A percentile compares a stretch with the other conserved stretches of the same genome.
These are phyloP conservation scores for Primulina eburnea DNA, from an alignment of 257 asterid species.

Conservation along the genomic window DNA sequence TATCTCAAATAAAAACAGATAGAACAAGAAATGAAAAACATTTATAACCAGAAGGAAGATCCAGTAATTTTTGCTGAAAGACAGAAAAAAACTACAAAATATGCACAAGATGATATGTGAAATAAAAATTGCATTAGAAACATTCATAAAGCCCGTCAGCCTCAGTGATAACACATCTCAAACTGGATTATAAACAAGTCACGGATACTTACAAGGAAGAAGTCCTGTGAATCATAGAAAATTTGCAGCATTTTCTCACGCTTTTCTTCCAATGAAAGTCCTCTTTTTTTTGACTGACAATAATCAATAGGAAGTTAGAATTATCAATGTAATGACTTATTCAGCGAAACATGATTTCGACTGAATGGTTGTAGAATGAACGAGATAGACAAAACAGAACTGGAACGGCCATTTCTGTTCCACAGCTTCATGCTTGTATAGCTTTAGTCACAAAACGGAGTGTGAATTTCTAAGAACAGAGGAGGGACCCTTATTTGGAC, in stretches of 20 bases:
- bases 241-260: slow-evolving; percentile 94
- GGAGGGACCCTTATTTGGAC: background rate
- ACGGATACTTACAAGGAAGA: slow-evolving; percentile 77
- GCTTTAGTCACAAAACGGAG: background rate
- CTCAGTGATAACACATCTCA: slow-evolving; percentile 1
- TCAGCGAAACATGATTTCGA: background rate
- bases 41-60: slow-evolving; percentile 8
- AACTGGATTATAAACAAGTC: slow-evolving; percentile 5
- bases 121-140: background rate
- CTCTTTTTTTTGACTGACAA: slow-evolving; percentile 84
- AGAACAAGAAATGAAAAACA: slow-evolving; percentile 1
- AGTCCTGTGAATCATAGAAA: slow-evolving; percentile 80
- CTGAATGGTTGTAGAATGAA: background rate
- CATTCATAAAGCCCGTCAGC: background rate
- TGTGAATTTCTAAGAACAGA: background rate
- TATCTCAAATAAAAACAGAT: slow-evolving; percentile 7
- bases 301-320: slow-evolving; percentile 20
- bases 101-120: background rate
- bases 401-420: background rate
- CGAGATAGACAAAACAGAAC: background rate
- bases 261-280: slow-evolving; percentile 90
- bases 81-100: slow-evolving; percentile 1
- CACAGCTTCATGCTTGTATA: background rate
- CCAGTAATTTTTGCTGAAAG: slow-evolving; percentile 5
- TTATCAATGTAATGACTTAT: slow-evolving; percentile 5